Conservation (phyloP, 345 rosid genomes). For the Tarenaya hassleriana region DNA sequence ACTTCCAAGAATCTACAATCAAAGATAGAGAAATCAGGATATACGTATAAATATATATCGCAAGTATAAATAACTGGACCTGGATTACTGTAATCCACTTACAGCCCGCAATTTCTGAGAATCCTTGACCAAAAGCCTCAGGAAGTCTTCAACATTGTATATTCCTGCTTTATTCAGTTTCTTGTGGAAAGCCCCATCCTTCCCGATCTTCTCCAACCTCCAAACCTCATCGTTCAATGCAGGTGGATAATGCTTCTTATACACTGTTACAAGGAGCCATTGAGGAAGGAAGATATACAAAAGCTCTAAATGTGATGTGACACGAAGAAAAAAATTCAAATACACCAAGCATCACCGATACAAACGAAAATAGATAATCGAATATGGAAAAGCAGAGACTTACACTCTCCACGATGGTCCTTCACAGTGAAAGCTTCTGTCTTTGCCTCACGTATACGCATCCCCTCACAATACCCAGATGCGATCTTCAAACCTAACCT, state of each 20-base stretch:
- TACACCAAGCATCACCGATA: background rate
- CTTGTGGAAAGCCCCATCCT: constrained; percentile 96
- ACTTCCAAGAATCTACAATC: constrained; percentile 83
- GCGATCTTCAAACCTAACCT: constrained; percentile 82
- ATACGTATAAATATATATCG: background rate
- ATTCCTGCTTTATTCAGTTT: constrained; percentile 82
- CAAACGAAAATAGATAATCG: background rate
- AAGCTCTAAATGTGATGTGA: background rate
- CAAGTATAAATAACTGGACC: constrained; percentile 1
- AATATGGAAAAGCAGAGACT: constrained; percentile 23
- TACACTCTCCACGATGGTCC: constrained; percentile 97
- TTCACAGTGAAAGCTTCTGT: constrained; percentile 95
- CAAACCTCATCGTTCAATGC: constrained; percentile 84
- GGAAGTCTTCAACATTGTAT: constrained; percentile 76
- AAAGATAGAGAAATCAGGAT: constrained; percentile 18
- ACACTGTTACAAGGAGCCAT: constrained; percentile 40
- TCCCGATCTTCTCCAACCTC: constrained; percentile 96
- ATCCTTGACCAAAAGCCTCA: constrained; percentile 76
- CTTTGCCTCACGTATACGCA: constrained; percentile 88
- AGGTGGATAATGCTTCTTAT: constrained; percentile 98
- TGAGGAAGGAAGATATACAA: background rate
- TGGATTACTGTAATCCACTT: constrained; percentile 29
- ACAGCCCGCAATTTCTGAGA: constrained; percentile 74
- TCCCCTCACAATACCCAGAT: constrained; percentile 58
- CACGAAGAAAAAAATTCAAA: background rate